Base-by-base conservation (phyloP, 2,329 filamentous ascomycete genomes). In the Nigrospora osmanthi region DNA sequence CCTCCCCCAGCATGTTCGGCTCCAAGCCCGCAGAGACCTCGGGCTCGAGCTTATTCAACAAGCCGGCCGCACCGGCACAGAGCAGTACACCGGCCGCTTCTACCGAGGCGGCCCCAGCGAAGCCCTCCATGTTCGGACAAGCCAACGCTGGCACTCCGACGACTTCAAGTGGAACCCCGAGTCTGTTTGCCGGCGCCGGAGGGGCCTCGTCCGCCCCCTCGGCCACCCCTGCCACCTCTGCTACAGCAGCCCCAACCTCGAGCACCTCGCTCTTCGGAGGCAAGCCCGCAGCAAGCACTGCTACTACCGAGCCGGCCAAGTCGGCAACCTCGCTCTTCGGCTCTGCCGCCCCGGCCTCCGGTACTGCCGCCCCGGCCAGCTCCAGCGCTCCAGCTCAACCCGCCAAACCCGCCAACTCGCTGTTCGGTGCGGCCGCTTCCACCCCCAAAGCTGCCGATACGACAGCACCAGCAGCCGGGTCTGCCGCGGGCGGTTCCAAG, bases 401-500 rank as follows among this genome's bases (percentile, higher is more conserved):
- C 33, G 43, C 63, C 3, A 47, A 58, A 46, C 30, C 58, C 6
- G 48, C 54, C 15, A 46, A 56, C 16, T 45, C 56, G n/a, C 45
- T 67, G 10, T 67, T 69, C 40, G 64, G 60, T 34, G 52, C 52
- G 42, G 17, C 51, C n/a, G 38, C 55, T n/a, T 30, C 55, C 11
- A 45, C 55, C 15, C 43, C 58, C 17, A 61, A 28, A 28, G 23
- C 65, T 31, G 49, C 60, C 6, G 50, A 59, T 35, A 48, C 59
- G n/a, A 40, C 62, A 11, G 51, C 65, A n/a, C 53, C 64, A 14
- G 49, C 58, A 16, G 47, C 59, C 11, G 50, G 58, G 17, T 55
- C 64, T 7, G 43, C 61, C 16, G 56, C 63, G 17, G 55, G 64
- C 7, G 54, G 49, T 11, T 51, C 60, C 6, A 63, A 69, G 44